These are phyloP conservation scores for Xerocomellus chrysenteron DNA, from an alignment of 768 basidiomycete genomes.

Conservation along the genomic window DNA sequence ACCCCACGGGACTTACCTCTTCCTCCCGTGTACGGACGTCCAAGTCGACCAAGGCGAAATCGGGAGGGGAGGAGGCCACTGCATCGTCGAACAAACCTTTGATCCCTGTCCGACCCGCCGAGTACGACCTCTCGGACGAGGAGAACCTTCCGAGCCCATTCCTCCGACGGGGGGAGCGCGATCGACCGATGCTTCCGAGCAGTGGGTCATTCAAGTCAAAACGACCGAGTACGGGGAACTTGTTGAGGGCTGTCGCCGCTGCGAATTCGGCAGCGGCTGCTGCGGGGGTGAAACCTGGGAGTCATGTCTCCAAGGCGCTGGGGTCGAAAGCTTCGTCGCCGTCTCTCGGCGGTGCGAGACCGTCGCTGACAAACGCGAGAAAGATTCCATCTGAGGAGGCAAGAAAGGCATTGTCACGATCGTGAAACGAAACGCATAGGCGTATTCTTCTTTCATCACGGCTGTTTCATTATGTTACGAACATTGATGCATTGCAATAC, in stretches of 20 bases:
- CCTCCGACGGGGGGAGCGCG: slow-evolving; percentile 55
- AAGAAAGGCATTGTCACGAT: slow-evolving; percentile 13
- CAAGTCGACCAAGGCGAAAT: slow-evolving; percentile 18
- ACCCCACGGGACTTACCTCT: slow-evolving; percentile 35
- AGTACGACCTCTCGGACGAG: slow-evolving; percentile 73
- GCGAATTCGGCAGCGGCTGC: slow-evolving; percentile 44
- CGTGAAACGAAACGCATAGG: slow-evolving; percentile 1
- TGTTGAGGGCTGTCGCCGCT: slow-evolving; percentile 59
- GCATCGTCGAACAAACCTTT: slow-evolving; percentile 16
- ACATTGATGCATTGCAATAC: slow-evolving; percentile 4
- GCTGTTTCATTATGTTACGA: slow-evolving; percentile 1
- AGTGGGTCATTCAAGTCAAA: slow-evolving; percentile 30
- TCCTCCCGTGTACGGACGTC: slow-evolving; percentile 16
- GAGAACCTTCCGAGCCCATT: slow-evolving; percentile 87
- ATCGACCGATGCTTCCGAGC: slow-evolving; percentile 15
- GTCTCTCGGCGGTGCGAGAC: slow-evolving; percentile 28
- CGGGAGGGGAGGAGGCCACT: neutral
- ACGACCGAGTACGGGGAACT: slow-evolving; percentile 50
- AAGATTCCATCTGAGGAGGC: slow-evolving; percentile 48
- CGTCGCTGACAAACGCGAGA: slow-evolving; percentile 46
- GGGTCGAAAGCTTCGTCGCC: slow-evolving; percentile 10
- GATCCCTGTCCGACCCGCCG: slow-evolving; percentile 31
- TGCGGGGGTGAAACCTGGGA: slow-evolving; percentile 20
- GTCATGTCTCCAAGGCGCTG: slow-evolving; percentile 7
- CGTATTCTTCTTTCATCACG: neutral